Base-by-base conservation (phyloP, 352 stramenopile species). In the Albugo laibachii region DNA sequence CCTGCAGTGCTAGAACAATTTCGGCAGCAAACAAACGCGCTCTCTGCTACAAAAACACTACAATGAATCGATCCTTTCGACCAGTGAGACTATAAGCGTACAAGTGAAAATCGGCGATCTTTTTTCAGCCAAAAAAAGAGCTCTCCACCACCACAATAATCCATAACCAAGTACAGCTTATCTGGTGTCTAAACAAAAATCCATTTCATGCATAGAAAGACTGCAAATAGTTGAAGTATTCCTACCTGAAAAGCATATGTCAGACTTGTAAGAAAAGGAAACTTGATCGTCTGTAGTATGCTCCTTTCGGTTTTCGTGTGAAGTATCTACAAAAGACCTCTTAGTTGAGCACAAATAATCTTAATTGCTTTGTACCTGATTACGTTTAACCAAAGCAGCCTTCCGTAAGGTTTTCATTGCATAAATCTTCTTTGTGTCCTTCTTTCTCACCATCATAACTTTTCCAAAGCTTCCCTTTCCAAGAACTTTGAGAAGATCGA, bases 61-160 rank as follows among this genome's bases (percentile, higher is more conserved):
- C 38, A 8, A 10, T 3, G 8, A 8, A 43, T 8, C 38, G 16
- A 43, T 41, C 41, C 3, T 8, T n/a, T 8, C 39, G 8, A 41
- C 43, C 3, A 31, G 3, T 16, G 12, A 4, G 5, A 39, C 14
- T 4, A 8, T 31, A 39, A 14, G 24, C 24, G 24, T 31, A 31
- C 24, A 31, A 31, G 81, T 36, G 77, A 93, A 56, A 97, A 97
- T 21, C 79, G 75, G 20, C 83, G 74, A 56, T 94, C 80, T 56
- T 95, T 92, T 65, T 95, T 95, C 20, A 97, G 69, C 76, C 88
- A 96, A 58, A 95, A 95, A 63, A 97, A 97, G n/a, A 97, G 72
- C 55, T 97, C 88, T 27, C 88, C 89, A 41, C 89, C 89, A 34
- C 80, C 83, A 43, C 85, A 95, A 68, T 93, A 97, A 62, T 97